Base-by-base conservation (phyloP, 805 yeast species). In the Yarrowia osloensis region DNA sequence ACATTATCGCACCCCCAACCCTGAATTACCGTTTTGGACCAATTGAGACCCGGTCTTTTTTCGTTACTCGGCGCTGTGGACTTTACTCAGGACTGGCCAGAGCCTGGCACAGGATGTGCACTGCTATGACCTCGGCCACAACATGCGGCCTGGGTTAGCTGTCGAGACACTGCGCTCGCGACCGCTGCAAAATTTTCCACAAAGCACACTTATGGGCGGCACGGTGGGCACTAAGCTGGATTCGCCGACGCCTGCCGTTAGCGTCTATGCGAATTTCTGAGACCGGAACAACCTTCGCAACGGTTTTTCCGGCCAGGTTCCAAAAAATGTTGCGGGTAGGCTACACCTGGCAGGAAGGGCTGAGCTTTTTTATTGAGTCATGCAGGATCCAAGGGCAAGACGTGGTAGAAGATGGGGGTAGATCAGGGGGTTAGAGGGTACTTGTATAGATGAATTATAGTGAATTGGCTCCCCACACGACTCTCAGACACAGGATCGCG, bases 161-260 rank as follows among this genome's bases (percentile, higher is more conserved):
- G 52, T 26, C 9, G 52, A 24, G 35, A 11, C 22, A n/a, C 21
- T 28, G 13, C 17, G 7, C 15, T 28, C 17, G 4, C 52, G 19
- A n/a, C 15, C 17, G 15, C 24, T 21, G 57, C 57, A 50, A 50
- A 33, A 8, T 50, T 50, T 50, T 50, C 19, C 19, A 2, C 33
- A 26, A 15, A 19, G 24, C 26, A 21, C 57, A 50, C 57, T 31
- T 33, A 21, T 50, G 40, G 57, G 57, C 40, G 29, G 57, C 57
- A 50, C 28, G 19, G 40, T 31, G 40, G 26, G 4, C 17, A 13
- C 24, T 21, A 50, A 9, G 21, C 28, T 21, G 24, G 52, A 13
- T 50, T 54, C 61, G 61, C 44, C 22, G 44, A 54, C 61, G 61
- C 61, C 61, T 54, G 61, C 61, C 61, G 61, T 54, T 54, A 54